Conservation (phyloP, 2,329 filamentous ascomycete species). For the Bretziella fagacearum region DNA sequence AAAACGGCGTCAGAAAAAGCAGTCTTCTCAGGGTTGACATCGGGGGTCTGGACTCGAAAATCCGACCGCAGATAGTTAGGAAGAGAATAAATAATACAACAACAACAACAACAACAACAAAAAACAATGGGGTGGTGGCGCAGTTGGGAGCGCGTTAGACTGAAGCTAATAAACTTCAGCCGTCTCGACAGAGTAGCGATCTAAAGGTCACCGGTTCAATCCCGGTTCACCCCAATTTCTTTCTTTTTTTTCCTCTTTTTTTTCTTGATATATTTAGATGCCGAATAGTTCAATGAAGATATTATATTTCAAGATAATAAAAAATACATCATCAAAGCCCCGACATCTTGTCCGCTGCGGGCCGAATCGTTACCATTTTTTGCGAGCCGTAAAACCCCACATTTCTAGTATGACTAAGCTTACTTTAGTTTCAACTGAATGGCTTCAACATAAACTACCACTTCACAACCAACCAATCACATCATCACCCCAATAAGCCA, state of each 20-base stretch:
- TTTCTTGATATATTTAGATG: not conserved
- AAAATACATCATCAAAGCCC: too few relatives aligned
- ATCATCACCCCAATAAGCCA: not conserved
- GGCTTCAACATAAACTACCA: not conserved
- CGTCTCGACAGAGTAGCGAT: slow-evolving; percentile 8
- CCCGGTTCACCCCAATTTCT: slow-evolving; percentile 13
- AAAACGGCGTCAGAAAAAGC: too few relatives aligned
- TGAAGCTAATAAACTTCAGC: slow-evolving; percentile 14
- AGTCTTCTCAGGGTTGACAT: too few relatives aligned
- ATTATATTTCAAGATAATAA: too few relatives aligned
- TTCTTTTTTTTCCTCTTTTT: not conserved
- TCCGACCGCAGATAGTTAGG: too few relatives aligned
- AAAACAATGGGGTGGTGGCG: slow-evolving; percentile 10
- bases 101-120: not conserved
- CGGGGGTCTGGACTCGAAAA: too few relatives aligned
- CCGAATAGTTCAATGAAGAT: not conserved
- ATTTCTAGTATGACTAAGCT: too few relatives aligned
- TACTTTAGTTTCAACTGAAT: too few relatives aligned
- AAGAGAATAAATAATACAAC: too few relatives aligned
- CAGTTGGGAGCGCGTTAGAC: slow-evolving; percentile 16
- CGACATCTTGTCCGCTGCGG: too few relatives aligned
- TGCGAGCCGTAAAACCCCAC: too few relatives aligned
- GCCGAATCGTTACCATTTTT: too few relatives aligned
- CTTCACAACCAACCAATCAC: not conserved
- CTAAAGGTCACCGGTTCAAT: slow-evolving; percentile 15